These are phyloP conservation scores for Globisporangium solare DNA, from an alignment of 352 stramenopile genomes.

Conservation along the genomic window DNA sequence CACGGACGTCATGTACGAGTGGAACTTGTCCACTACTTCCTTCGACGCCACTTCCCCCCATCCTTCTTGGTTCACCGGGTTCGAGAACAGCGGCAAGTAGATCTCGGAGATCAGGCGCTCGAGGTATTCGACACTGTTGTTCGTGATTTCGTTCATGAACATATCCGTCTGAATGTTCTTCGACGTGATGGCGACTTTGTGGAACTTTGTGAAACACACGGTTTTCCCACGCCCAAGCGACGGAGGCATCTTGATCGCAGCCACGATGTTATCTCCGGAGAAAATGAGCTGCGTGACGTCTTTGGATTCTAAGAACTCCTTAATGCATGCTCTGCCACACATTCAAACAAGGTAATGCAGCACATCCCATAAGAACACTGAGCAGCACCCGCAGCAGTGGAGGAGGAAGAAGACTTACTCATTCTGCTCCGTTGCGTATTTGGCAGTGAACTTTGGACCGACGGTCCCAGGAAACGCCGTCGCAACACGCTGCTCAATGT, in stretches of 20 bases:
- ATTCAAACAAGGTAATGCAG: neutral
- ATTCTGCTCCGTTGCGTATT: slow-evolving; percentile 80
- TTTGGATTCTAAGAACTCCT: slow-evolving; percentile 87
- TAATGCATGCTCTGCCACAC: slow-evolving; percentile 56
- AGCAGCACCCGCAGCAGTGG: neutral
- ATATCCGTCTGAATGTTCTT: slow-evolving; percentile 88
- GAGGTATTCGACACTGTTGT: slow-evolving; percentile 92
- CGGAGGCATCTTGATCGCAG: slow-evolving; percentile 83
- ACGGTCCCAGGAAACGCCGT: slow-evolving; percentile 54
- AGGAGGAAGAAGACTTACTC: slow-evolving; percentile 36
- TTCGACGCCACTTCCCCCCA: slow-evolving; percentile 96
- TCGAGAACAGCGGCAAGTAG: slow-evolving; percentile 95
- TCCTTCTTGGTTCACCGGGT: slow-evolving; percentile 91
- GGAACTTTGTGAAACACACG: slow-evolving; percentile 90
- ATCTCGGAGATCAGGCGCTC: slow-evolving; percentile 94
- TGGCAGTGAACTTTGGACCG: slow-evolving; percentile 75
- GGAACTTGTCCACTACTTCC: slow-evolving; percentile 97
- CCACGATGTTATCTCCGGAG: slow-evolving; percentile 84
- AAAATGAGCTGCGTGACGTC: slow-evolving; percentile 87
- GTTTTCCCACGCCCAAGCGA: slow-evolving; percentile 86
- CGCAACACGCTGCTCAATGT: slow-evolving; percentile 75
- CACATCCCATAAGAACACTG: neutral
- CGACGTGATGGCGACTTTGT: slow-evolving; percentile 69
- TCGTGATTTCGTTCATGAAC: slow-evolving; percentile 82
- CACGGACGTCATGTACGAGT: slow-evolving; percentile 94